Base-by-base conservation (phyloP, 176 grass and related monocot genomes). In the Triticum monococcum region DNA sequence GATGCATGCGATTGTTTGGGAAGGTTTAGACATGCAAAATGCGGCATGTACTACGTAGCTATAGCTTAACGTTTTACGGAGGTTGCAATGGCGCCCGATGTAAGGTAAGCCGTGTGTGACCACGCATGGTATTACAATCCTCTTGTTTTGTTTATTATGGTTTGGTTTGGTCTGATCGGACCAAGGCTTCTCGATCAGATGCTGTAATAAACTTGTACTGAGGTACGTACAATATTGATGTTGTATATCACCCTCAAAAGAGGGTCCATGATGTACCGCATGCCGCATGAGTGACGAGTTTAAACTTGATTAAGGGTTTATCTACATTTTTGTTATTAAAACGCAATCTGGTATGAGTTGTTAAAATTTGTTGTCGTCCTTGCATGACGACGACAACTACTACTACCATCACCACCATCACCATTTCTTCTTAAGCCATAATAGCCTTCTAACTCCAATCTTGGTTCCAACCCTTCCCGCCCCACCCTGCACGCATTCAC, bases 1-100 rank as follows among this genome's bases (percentile, higher is more conserved):
- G 25, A 2, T 67, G 64, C 30, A 71, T 30, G 88, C 68, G 72
- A 86, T 90, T 13, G 78, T 82, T 70, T 17, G n/a, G 43, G 52
- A 64, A 75, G 18, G 43, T 14, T 41, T 82, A 30, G 7, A 30
- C 48, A 61, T 31, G 76, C 59, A 22, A 68, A 33, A 33, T 59
- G 7, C 16, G 1, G 60, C 45, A 73, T 13, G 63, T 28, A 28
- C 28, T 28, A 28, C 28, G 28, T 78, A 78, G 28, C 50, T 72
- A 78, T 72, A 78, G 82, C 16, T 50, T 83, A 30, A 70, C 52
- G n/a, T 57, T 85, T 75, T 76, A 60, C 66, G 7, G 6, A 16
- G 56, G 75, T 54, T 67, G 20, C 72, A 22, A 59, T 68, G 61
- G 35, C 77, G 69, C 75, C 69, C 32, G 25, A 17, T 46, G 52